Percentiles rank a stretch among this genome's conserved stretches.
Evolutionary conservation across 2,329 filamentous ascomycete species (phyloP).

Genomic region (Phialophora chinensis): DNA sequence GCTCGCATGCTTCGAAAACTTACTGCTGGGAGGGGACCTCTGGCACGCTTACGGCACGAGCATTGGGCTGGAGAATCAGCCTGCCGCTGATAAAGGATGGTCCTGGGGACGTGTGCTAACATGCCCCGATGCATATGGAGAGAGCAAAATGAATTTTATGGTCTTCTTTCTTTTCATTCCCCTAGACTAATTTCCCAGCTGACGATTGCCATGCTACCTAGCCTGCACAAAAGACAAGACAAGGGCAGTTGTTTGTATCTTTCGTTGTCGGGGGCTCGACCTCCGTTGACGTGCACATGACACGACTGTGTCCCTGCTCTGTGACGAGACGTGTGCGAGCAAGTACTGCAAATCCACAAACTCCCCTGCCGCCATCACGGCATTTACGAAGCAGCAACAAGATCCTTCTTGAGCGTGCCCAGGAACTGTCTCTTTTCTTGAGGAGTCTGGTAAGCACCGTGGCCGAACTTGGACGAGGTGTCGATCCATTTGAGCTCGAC

Average conservation of each 20-base stretch:
- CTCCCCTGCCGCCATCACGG: too few relatives aligned
- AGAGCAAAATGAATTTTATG: neutral
- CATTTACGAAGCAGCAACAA: slow-evolving; percentile 61
- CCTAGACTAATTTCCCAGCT: neutral
- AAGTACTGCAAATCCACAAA: neutral
- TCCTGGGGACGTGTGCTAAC: neutral
- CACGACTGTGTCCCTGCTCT: neutral
- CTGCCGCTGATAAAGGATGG: neutral
- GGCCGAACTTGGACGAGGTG: slow-evolving; percentile 99
- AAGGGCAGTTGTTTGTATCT: neutral
- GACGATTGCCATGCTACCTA: neutral
- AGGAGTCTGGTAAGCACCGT: slow-evolving; percentile 98
- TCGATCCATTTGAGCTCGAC: slow-evolving; percentile 99
- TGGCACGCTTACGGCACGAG: neutral
- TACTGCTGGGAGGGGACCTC: too few relatives aligned
- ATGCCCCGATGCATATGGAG: neutral
- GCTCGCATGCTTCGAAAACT: too few relatives aligned
- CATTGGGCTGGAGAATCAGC: neutral
- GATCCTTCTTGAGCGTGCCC: slow-evolving; percentile 99
- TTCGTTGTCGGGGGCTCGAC: neutral
- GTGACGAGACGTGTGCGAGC: neutral
- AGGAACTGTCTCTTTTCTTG: slow-evolving; percentile 98
- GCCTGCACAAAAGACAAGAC: neutral
- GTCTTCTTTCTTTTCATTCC: neutral
- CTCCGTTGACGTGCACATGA: neutral